Conservation (phyloP, 352 stramenopile genomes). For the Globisporangium paroecandrum region DNA sequence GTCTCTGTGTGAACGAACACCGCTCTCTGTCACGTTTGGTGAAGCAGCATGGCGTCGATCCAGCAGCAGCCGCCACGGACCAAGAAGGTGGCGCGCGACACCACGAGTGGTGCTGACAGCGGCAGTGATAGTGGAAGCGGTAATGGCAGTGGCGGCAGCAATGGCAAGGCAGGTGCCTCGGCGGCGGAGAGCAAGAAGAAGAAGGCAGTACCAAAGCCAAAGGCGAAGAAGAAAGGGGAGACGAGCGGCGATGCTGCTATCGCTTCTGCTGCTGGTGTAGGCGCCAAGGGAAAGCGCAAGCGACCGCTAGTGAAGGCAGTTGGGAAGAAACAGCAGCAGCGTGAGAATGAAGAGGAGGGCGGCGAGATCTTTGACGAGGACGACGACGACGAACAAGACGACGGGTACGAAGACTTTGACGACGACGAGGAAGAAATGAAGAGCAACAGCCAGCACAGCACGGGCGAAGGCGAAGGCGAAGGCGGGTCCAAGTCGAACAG, state of each 20-base stretch:
- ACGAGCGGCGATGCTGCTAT: background rate
- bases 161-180: background rate
- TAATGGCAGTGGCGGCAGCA: background rate
- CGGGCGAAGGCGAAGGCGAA: background rate
- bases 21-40: background rate
- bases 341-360: background rate
- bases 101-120: too few species aligned
- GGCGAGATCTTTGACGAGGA: background rate
- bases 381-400: background rate
- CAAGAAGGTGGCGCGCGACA: background rate
- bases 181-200: conserved; percentile 1
- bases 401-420: background rate
- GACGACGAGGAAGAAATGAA: conserved; percentile 6
- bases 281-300: conserved; percentile 13
- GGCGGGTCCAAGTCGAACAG: background rate
- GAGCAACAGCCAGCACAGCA: conserved; percentile 7
- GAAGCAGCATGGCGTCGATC: background rate
- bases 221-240: background rate
- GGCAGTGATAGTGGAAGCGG: too few species aligned
- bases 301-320: background rate
- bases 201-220: background rate
- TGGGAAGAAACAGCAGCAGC: background rate
- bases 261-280: background rate
- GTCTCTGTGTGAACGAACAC: too few species aligned
- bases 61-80: background rate